Percentiles rank a stretch among this genome's conserved stretches.
Evolutionary conservation across 2,329 filamentous ascomycete genomes (phyloP).

Genomic region (Trichoderma semiorbis): DNA sequence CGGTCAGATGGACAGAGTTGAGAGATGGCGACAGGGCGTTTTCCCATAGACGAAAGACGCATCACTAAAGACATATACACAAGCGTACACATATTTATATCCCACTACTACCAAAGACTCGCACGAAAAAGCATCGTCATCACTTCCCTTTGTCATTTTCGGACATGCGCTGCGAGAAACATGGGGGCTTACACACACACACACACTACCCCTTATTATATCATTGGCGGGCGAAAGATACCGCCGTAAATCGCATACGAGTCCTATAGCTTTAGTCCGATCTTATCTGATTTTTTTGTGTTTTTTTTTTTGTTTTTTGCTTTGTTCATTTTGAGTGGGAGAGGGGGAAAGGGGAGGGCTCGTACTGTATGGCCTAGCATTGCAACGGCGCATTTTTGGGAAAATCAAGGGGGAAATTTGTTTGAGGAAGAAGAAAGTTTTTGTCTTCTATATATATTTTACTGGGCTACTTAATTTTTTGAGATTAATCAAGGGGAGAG

Average conservation of each 20-base stretch:
- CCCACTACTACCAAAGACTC: neutral
- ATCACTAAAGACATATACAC: neutral
- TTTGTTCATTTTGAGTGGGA: neutral
- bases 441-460: neutral
- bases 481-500: neutral
- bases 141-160: neutral
- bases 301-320: neutral
- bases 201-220: neutral
- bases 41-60: constrained; percentile 27
- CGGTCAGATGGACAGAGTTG: constrained; percentile 36
- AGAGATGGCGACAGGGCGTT: constrained; percentile 43
- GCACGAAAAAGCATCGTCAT: neutral
- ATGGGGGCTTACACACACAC: neutral
- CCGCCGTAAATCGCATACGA: neutral
- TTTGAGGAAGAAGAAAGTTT: neutral
- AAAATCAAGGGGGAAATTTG: neutral
- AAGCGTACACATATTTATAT: neutral
- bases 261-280: neutral
- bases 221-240: neutral
- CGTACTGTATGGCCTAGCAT: constrained; percentile 9
- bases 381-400: constrained; percentile 13
- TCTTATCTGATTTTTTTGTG: neutral
- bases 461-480: neutral
- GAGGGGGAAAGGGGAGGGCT: neutral
- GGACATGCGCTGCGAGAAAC: neutral